A percentile compares a stretch with the other conserved stretches of the same genome.
Evolutionary conservation across 2,329 filamentous ascomycete genomes (phyloP).

Genomic region (Penicillium decumbens): DNA sequence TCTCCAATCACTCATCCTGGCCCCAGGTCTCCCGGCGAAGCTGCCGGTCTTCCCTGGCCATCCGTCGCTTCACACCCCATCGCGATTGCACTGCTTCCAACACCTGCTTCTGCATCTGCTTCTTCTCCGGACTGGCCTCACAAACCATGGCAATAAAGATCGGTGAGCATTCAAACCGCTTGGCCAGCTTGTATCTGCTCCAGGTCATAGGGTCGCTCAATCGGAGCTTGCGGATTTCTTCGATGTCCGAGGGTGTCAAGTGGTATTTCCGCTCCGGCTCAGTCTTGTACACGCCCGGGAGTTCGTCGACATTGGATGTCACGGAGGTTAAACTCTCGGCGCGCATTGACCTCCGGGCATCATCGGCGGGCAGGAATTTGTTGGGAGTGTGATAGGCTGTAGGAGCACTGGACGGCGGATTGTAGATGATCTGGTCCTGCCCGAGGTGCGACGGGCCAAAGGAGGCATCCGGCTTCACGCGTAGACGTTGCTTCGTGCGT

Average conservation of each 20-base stretch:
- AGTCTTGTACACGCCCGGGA: conserved; percentile 49
- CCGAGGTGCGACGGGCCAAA: conserved; percentile 41
- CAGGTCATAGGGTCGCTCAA: conserved; percentile 54
- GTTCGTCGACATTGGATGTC: conserved; percentile 21
- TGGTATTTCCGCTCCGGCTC: conserved; percentile 59
- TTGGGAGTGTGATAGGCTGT: conserved; percentile 61
- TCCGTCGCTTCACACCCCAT: conserved; percentile 58
- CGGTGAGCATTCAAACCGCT: conserved; percentile 59
- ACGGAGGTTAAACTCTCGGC: conserved; percentile 26
- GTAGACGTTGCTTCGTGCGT: conserved; percentile 49
- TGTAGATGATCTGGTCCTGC: conserved; percentile 59
- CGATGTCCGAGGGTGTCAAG: conserved; percentile 53
- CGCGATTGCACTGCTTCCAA: conserved; percentile 53
- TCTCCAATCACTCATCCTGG: conserved; percentile 46
- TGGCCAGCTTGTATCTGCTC: conserved; percentile 56
- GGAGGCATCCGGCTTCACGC: conserved; percentile 51
- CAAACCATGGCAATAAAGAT: conserved; percentile 60
- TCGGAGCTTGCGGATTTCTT: conserved; percentile 56
- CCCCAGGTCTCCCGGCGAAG: conserved; percentile 60
- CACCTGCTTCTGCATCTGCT: conserved; percentile 44
- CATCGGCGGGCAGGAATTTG: conserved; percentile 59
- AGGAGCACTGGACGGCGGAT: conserved; percentile 61
- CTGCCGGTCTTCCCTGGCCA: conserved; percentile 58
- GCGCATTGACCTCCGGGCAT: conserved; percentile 51
- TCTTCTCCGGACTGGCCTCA: conserved; percentile 49